Percentiles rank a stretch among this genome's conserved stretches.
phyloP scores from a whole-genome alignment of 1,284 basidiomycete genomes.

The Clitocybe nebularis region DNA sequence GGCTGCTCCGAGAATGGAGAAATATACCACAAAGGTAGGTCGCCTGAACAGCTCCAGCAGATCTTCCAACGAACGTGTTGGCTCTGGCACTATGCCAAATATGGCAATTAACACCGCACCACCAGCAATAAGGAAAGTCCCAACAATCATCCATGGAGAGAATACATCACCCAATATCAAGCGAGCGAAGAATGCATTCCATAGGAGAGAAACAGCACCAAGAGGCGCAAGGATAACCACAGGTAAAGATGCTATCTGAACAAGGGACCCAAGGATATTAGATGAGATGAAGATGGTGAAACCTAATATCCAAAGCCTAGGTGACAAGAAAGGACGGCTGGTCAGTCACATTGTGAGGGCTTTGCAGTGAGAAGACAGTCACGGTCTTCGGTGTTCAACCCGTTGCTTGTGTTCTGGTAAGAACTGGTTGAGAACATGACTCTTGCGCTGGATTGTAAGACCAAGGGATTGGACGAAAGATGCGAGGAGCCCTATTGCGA shows the following conservation, averaged over 20 bases:
- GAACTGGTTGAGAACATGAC: conserved; percentile 83
- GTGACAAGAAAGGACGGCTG: conserved; percentile 4
- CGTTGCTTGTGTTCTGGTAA: conserved; percentile 62
- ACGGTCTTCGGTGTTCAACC: conserved; percentile 78
- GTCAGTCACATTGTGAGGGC: conserved; percentile 9
- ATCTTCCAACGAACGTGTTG: conserved; percentile 86
- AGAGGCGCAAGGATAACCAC: conserved; percentile 92
- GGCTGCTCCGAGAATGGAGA: conserved; percentile 65
- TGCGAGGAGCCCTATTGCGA: conserved; percentile 74
- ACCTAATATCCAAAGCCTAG: conserved; percentile 76
- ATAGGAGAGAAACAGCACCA: conserved; percentile 89
- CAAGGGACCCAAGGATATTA: conserved; percentile 89
- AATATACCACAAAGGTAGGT: conserved; percentile 80
- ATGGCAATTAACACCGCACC: conserved; percentile 89
- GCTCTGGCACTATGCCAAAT: conserved; percentile 92
- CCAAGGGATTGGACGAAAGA: conserved; percentile 91
- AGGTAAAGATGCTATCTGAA: conserved; percentile 92
- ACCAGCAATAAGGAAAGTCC: conserved; percentile 83
- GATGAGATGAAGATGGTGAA: conserved; percentile 85
- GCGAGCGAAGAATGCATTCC: conserved; percentile 92
- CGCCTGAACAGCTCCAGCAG: conserved; percentile 77
- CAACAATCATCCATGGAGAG: conserved; percentile 80
- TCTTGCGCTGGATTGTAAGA: conserved; percentile 92
- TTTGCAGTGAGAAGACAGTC: conserved; percentile 27
- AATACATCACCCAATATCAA: conserved; percentile 86